Conservation (phyloP, 306 rosid genomes). For the Cyamopsis tetragonoloba region DNA sequence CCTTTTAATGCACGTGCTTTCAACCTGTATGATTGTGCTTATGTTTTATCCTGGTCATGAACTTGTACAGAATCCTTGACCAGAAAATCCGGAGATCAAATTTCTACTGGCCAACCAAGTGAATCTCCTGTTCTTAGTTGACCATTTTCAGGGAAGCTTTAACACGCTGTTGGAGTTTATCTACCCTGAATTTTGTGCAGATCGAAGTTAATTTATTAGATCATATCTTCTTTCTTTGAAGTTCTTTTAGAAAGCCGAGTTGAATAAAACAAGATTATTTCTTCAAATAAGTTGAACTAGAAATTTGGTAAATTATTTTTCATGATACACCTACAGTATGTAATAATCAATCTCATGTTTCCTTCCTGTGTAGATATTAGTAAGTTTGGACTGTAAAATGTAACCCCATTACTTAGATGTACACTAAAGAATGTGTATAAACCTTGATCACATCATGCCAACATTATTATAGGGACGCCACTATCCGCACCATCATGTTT, state of each 20-base stretch:
- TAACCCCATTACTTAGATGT: neutral
- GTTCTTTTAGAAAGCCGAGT: too few species aligned
- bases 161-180: neutral
- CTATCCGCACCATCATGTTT: too few species aligned
- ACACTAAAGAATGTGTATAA: neutral
- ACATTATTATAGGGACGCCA: too few species aligned
- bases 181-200: constrained; percentile 8
- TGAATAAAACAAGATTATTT: too few species aligned
- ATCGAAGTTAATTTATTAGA: neutral
- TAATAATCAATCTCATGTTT: constrained; percentile 1
- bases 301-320: too few species aligned
- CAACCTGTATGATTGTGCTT: constrained; percentile 18
- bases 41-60: constrained; percentile 17
- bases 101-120: constrained; percentile 22
- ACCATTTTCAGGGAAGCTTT: constrained; percentile 9
- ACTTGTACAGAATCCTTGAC: constrained; percentile 57
- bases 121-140: constrained; percentile 29
- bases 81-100: constrained; percentile 37
- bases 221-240: too few species aligned
- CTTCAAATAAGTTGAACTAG: too few species aligned
- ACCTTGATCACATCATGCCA: neutral
- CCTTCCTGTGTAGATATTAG: constrained; percentile 2
- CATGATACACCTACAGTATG: constrained; percentile 6
- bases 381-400: neutral
- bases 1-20: neutral